A percentile compares a stretch with the other conserved stretches of the same genome.
phyloP scores from a whole-genome alignment of 2,329 filamentous ascomycete genomes.

The Fusarium succisae region DNA sequence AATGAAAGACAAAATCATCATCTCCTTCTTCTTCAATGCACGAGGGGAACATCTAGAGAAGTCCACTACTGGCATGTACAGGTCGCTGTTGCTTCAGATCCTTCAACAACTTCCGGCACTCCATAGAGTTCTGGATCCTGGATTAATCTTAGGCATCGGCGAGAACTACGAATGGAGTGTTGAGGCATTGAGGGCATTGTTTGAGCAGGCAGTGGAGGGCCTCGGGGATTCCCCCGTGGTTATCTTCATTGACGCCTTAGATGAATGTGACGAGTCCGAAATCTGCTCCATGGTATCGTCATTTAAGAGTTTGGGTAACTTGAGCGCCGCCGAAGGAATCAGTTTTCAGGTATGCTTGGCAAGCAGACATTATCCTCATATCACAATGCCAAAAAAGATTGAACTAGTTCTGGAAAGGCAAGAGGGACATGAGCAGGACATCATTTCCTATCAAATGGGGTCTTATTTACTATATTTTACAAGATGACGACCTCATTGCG shows the following conservation, averaged over 20 bases:
- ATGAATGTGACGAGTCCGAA: conserved; percentile 56
- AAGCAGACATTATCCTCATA: conserved; percentile 58
- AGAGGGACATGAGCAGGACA: conserved; percentile 40
- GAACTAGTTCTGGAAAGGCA: conserved; percentile 41
- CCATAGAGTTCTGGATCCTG: conserved; percentile 44
- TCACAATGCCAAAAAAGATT: conserved; percentile 45
- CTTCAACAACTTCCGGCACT: conserved; percentile 47
- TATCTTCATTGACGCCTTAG: conserved; percentile 54
- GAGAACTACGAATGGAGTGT: not conserved
- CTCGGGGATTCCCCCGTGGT: accelerated
- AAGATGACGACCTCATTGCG: not conserved
- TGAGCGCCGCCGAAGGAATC: conserved; percentile 14
- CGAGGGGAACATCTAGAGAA: conserved; percentile 56
- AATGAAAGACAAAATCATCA: conserved; percentile 29
- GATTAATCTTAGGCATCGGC: not conserved
- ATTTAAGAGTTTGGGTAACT: conserved; percentile 50
- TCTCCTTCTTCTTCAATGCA: conserved; percentile 63
- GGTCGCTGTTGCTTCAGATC: conserved; percentile 59
- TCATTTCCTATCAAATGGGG: conserved; percentile 21
- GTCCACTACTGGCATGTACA: conserved; percentile 58
- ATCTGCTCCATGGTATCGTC: conserved; percentile 53
- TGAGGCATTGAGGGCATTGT: not conserved
- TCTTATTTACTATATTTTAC: not conserved
- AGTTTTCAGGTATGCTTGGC: conserved; percentile 54
- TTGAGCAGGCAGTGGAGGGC: not conserved